Evolutionary conservation across 163 green algal species (phyloP), one percentile per base, ranked within the genome.

Genomic region (Dunaliella salina): DNA sequence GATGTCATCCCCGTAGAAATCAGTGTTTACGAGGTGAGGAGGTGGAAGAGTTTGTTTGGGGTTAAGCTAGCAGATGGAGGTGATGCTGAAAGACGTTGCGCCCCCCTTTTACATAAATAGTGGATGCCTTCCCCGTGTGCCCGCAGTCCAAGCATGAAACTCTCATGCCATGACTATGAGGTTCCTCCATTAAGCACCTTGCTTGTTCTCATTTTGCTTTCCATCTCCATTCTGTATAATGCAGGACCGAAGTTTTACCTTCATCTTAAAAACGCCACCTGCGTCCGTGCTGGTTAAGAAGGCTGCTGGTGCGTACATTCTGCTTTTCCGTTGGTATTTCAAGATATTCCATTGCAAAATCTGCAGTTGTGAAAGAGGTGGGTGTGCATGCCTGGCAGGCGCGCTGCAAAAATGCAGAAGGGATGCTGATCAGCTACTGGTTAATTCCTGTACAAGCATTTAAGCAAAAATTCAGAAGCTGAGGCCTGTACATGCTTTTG

Each of bases 1-100:
- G 96, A 96, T 33, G 92, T 99, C 86, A 98, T 99, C 80, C 97
- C 97, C 32, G 97, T 99, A 20, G 97, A 99, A 89, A 99, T 99
- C 86, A 99, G 96, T 33, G 98, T 99, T 0, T 99, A 96, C 85
- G 96, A 99, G 93, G 96, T 97, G 57, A 72, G 91, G 20, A 35
- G 78, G 5, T 12, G 29, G 78, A 11, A 11, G 29, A n/a, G 5
- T 30, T 33, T 4, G 25, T 4, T 29, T n/a, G 26, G 13, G 3
- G 8, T 12, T 29, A 30, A 30, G 8, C 67, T 33, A 5, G 67
- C 8, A 29, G 26, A 4, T 79, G 67, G 26, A 29, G 3, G 67
- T 4, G 67, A 11, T 79, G 67, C 67, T 79, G 13, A 30, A 79
- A 79, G 67, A 79, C 13, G 25, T 3, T 8, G 8, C 8, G 40